Base-by-base conservation (phyloP, 345 rosid genomes). In the Hypericum androsaemum region DNA sequence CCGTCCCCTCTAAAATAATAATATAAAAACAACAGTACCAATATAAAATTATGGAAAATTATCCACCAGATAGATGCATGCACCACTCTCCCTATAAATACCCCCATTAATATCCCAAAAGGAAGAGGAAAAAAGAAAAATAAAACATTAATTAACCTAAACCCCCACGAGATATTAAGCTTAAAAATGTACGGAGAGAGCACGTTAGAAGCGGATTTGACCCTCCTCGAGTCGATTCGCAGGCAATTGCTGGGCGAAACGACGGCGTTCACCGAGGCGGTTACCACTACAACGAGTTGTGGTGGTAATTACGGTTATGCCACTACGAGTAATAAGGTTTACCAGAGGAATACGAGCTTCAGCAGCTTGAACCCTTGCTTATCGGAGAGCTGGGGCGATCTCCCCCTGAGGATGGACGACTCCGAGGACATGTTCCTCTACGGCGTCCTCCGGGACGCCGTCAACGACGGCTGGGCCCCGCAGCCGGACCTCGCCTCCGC, bases 331-430 rank as follows among this genome's bases (percentile, higher is more conserved):
- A 22, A 22, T 22, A 22, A 22, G 32, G 53, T 62, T 35, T 80
- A 76, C 62, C 52, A 64, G 68, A 37, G 88, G 79, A 78, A 74
- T 62, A 67, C 85, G 2, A 88, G 97, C 64, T 85, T 85, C 42
- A 39, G 84, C 50, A 62, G 79, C 11, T 68, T 82, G 76, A 68
- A 77, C 70, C 84, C 95, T 48, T 88, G 95, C n/a, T 68, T 88
- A 43, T 70, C 95, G 0, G 95, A 88, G 37, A 88, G 73, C 37
- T 92, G 99, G 97, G 99, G 99, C 4, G 95, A 86, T 0, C 74
- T 92, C 54, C 97, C 99, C 0, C 60, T 92, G 45, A 74, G 80
- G 62, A 86, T 78, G 37, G 70, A 92, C 52, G 95, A 88, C 62
- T 71, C 95, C 0, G 97, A 88, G 61, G 99, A 88, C 52, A 92